phyloP scores from a whole-genome alignment of 257 asterid species.

The Capsicum pubescens region DNA sequence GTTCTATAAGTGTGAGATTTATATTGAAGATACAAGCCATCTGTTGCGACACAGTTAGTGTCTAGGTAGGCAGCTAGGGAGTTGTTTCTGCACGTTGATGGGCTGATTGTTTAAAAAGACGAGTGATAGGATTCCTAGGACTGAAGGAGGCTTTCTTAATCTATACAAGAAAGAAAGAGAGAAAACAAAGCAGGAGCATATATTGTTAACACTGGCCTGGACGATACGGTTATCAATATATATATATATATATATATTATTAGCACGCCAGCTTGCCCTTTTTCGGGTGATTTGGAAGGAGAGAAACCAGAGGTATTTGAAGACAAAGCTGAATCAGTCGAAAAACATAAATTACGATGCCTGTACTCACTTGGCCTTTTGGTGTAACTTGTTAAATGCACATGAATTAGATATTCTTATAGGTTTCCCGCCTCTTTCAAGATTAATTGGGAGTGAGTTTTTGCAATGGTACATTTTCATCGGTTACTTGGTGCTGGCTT shows the following conservation, averaged over 20 bases:
- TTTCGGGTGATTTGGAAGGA: slow-evolving; percentile 15
- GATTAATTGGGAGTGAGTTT: background rate
- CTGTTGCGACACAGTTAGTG: background rate
- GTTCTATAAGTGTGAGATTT: background rate
- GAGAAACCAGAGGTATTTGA: background rate
- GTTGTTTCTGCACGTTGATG: slow-evolving; percentile 8
- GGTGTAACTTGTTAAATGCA: background rate
- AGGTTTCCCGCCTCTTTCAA: background rate
- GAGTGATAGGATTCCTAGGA: background rate
- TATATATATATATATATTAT: too few species aligned
- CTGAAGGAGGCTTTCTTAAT: slow-evolving; percentile 7
- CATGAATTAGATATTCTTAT: slow-evolving; percentile 6
- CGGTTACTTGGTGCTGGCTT: background rate
- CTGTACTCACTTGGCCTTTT: background rate
- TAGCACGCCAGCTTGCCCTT: slow-evolving; percentile 23
- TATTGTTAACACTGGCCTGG: too few species aligned
- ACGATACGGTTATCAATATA: too few species aligned
- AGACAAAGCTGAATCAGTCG: background rate
- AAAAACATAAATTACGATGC: background rate
- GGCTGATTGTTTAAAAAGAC: background rate
- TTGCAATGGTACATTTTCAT: background rate
- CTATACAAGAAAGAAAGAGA: background rate
- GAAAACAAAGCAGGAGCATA: slow-evolving; percentile 4
- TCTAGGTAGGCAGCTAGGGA: background rate
- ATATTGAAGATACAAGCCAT: slow-evolving; percentile 10